phyloP scores from a whole-genome alignment of 2,329 filamentous ascomycete genomes.

The Podosphaera fusca region DNA sequence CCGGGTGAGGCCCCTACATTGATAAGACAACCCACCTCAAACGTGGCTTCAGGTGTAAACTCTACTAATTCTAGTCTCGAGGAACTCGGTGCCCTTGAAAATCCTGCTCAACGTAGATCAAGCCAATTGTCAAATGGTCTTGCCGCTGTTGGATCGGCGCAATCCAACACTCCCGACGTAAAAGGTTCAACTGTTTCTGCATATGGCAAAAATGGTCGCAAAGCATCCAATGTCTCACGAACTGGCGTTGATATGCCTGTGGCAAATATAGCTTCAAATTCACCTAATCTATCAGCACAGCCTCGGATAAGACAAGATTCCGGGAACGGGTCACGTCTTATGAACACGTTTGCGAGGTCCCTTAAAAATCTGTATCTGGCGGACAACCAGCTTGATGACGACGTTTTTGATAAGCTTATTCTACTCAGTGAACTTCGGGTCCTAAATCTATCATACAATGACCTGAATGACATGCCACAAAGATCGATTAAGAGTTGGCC shows the following conservation, averaged over 20 bases:
- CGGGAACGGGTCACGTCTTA: conserved; percentile 53
- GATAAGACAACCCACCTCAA: conserved; percentile 3
- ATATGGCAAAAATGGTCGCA: conserved; percentile 56
- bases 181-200: conserved; percentile 73
- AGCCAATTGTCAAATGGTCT: conserved; percentile 65
- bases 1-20: conserved; percentile 24
- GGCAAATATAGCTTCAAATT: conserved; percentile 13
- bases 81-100: conserved; percentile 45
- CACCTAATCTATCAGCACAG: conserved; percentile 20
- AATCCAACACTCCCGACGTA: conserved; percentile 32
- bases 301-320: conserved; percentile 62
- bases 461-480: conserved; percentile 76
- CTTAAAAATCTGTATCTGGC: conserved; percentile 69
- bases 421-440: conserved; percentile 64
- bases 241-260: conserved; percentile 26
- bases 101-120: conserved; percentile 43
- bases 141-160: conserved; percentile 53
- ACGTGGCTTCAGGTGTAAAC: conserved; percentile 13
- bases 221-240: conserved; percentile 62
- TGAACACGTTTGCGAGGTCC: conserved; percentile 72
- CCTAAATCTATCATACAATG: conserved; percentile 86
- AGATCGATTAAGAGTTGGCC: conserved; percentile 76
- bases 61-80: conserved; percentile 51
- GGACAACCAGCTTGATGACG: conserved; percentile 83
- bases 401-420: conserved; percentile 80